Evolutionary conservation across 2,329 filamentous ascomycete genomes (phyloP).

Genomic region (Aureobasidium mangrovei): DNA sequence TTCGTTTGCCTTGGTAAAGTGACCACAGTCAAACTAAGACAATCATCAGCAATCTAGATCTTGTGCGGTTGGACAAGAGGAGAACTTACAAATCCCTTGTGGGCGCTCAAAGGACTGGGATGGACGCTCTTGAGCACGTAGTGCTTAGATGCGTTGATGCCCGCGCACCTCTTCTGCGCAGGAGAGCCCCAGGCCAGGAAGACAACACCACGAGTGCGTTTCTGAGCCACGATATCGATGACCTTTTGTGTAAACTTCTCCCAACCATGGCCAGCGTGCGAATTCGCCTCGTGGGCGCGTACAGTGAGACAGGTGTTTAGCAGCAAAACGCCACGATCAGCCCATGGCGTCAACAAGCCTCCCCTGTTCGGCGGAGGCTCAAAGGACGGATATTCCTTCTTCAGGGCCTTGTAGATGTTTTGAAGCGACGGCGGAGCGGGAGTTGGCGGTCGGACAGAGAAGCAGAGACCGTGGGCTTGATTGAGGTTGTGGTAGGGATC

Average conservation of each 20-base stretch:
- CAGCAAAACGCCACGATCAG: constrained; percentile 82
- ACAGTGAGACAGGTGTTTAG: constrained; percentile 95
- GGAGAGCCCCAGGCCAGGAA: constrained; percentile 91
- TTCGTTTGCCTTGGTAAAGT: constrained; percentile 74
- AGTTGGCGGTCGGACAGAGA: constrained; percentile 86
- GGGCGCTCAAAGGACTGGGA: constrained; percentile 84
- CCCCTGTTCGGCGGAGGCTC: constrained; percentile 63
- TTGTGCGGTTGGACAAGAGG: background rate
- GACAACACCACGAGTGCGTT: constrained; percentile 72
- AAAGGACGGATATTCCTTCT: constrained; percentile 79
- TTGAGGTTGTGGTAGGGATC: constrained; percentile 95
- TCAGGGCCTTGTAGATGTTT: constrained; percentile 87
- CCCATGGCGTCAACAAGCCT: constrained; percentile 86
- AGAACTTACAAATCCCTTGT: constrained; percentile 60
- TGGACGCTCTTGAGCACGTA: constrained; percentile 80
- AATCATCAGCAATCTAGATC: background rate
- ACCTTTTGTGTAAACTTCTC: constrained; percentile 86
- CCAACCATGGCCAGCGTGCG: constrained; percentile 81
- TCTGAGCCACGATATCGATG: constrained; percentile 75
- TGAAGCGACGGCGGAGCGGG: constrained; percentile 78
- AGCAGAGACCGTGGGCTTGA: constrained; percentile 92
- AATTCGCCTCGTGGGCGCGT: constrained; percentile 77
- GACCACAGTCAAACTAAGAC: constrained; percentile 46
- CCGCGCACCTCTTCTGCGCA: constrained; percentile 68
- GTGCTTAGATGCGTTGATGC: constrained; percentile 65